Evolutionary conservation across 768 basidiomycete species (phyloP), one percentile per base, ranked within the genome.

Genomic region (Fomitopsis pulvina): DNA sequence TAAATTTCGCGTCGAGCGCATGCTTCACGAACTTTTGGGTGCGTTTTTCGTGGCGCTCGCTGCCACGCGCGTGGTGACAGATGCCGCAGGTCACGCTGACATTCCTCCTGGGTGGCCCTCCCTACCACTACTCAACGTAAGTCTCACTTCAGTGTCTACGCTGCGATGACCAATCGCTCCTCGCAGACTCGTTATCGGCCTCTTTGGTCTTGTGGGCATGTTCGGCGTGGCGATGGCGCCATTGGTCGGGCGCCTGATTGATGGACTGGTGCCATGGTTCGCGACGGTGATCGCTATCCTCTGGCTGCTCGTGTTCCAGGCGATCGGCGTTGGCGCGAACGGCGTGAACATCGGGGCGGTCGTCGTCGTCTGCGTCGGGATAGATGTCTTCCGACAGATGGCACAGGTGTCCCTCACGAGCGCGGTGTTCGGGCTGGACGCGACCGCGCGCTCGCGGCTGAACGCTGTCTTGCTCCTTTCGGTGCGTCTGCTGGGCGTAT

Each of bases 391-490:
- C 55, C 72, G 81, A n/a, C 88, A 91, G 63, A 77, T 78, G 66
- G 73, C 80, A 29, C 87, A 89, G 61, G 81, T 89, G 20, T 79
- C 81, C 2, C 62, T 83, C 41, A 72, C 79, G 1, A 81, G 79
- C 8, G 70, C 77, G 6, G 76, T 89, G 18, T 78, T 62, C 42
- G 24, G 46, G 4, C 24, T 47, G 38, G 34, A 49, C n/a, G 28
- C 48, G 28, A 34, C 28, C 27, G 52, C 54, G 46, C 52, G 41
- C 28, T 76, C 90, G 4, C 75, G 90, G 26, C 57, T 94, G 10
- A 92, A 92, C 55, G 88, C 90, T 1, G 75, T 90, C 39, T 72
- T 81, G 40, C 77, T 92, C 41, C 70, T 92, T 47, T 80, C 81
- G 2, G 85, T 84, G 60, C 53, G 75, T 55, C 5, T 14, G 14